Evolutionary conservation across 805 yeast species (phyloP).

Genomic region (Saccharomycopsis lassenensis): DNA sequence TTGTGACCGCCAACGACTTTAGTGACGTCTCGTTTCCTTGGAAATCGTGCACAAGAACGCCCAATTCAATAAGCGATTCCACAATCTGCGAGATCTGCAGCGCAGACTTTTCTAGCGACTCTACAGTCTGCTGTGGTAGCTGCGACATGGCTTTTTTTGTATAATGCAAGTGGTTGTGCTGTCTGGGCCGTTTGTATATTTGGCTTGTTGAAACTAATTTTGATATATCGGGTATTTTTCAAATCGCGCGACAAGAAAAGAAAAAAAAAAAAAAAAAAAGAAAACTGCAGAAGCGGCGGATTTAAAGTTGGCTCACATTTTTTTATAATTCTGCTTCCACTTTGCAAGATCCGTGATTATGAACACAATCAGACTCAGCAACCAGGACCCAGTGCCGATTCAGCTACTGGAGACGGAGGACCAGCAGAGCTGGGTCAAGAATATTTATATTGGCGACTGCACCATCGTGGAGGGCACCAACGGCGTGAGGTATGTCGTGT

Average conservation of each 20-base stretch:
- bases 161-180: too few relatives aligned
- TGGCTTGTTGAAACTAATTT: too few relatives aligned
- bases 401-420: too few relatives aligned
- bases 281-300: too few relatives aligned
- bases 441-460: constrained; percentile 17
- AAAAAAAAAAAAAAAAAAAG: too few relatives aligned
- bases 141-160: too few relatives aligned
- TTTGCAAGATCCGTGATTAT: too few relatives aligned
- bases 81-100: constrained; percentile 41
- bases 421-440: constrained; percentile 17
- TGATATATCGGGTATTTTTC: too few relatives aligned
- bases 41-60: constrained; percentile 86
- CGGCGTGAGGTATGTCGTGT: constrained; percentile 12
- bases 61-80: constrained; percentile 80
- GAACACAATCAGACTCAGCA: constrained; percentile 10
- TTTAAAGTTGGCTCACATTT: too few relatives aligned
- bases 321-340: too few relatives aligned
- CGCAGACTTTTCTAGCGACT: constrained; percentile 22
- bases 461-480: constrained; percentile 14
- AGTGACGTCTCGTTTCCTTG: constrained; percentile 80
- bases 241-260: too few relatives aligned
- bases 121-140: constrained; percentile 20
- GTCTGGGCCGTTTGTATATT: too few relatives aligned
- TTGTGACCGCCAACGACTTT: constrained; percentile 33
- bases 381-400: constrained; percentile 13